These are phyloP conservation scores for Polytrichum formosum DNA, from an alignment of 225 moss, liverwort and hornwort genomes.

Conservation along the genomic window DNA sequence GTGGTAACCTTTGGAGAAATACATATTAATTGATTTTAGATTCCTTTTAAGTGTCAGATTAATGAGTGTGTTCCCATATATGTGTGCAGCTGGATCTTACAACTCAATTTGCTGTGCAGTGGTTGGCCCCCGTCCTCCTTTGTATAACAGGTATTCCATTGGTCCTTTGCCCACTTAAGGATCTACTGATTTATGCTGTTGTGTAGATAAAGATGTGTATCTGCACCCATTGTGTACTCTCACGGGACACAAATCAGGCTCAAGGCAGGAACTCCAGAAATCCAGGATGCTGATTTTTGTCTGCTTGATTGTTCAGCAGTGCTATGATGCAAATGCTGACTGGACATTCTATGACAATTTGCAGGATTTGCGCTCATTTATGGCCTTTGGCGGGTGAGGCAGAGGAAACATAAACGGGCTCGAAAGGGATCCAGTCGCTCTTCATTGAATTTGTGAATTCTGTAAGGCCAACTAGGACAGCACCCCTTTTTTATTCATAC, in stretches of 20 bases:
- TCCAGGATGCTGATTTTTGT: not conserved
- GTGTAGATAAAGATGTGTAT: not conserved
- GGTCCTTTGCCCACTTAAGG: not conserved
- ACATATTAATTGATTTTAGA: not conserved
- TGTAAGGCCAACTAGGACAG: slow-evolving; percentile 12
- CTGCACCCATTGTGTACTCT: not conserved
- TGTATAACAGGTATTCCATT: slow-evolving; percentile 60
- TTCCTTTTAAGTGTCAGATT: not conserved
- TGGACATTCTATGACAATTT: not conserved
- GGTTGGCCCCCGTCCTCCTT: slow-evolving; percentile 71
- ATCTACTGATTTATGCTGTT: not conserved
- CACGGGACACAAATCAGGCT: not conserved
- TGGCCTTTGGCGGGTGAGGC: slow-evolving; percentile 48
- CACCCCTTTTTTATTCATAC: not conserved
- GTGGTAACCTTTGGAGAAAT: not conserved
- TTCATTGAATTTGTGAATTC: slow-evolving; percentile 34
- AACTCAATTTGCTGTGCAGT: slow-evolving; percentile 63
- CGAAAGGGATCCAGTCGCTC: slow-evolving; percentile 48
- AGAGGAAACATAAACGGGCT: slow-evolving; percentile 44
- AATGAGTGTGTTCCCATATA: not conserved
- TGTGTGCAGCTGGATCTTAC: slow-evolving; percentile 67
- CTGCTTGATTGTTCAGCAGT: not conserved
- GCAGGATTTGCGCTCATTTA: slow-evolving; percentile 46
- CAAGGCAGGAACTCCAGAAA: not conserved
- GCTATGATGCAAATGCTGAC: not conserved